Conservation (phyloP, 2,329 filamentous ascomycete genomes). For the Diplodia corticola region DNA sequence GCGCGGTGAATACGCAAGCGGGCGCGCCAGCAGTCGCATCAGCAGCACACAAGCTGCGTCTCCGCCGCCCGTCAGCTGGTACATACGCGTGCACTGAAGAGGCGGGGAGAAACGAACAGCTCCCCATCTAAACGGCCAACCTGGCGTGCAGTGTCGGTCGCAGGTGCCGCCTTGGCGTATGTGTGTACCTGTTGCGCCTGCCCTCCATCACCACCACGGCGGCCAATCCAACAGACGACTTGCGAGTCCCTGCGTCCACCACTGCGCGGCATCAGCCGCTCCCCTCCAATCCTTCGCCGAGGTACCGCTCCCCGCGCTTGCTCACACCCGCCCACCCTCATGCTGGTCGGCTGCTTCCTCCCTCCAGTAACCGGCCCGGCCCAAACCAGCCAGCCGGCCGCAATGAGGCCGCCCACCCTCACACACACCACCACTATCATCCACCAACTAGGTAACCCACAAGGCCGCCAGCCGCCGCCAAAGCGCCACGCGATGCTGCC, state of each 20-base stretch:
- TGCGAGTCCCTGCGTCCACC: conserved; percentile 10
- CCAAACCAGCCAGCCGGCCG: neutral
- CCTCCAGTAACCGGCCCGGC: neutral
- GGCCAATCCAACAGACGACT: neutral
- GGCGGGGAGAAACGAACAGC: neutral
- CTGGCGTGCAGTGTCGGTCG: neutral
- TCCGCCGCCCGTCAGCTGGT: neutral
- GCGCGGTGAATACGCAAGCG: neutral
- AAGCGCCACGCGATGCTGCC: neutral
- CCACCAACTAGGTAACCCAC: neutral
- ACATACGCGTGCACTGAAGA: neutral
- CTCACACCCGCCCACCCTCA: neutral
- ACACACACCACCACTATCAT: neutral
- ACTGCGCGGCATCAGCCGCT: conserved; percentile 11
- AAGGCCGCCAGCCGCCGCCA: neutral
- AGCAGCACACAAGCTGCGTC: neutral
- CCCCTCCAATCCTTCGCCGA: neutral
- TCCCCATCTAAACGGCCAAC: neutral
- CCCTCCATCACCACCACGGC: neutral
- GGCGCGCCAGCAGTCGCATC: too few relatives aligned
- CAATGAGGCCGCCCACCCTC: neutral
- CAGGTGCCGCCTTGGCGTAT: neutral
- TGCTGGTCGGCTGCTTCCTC: neutral
- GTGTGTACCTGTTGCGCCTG: conserved; percentile 1
- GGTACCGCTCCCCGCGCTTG: neutral